Evolutionary conservation across 2,329 filamentous ascomycete species (phyloP).

Genomic region (Sporothrix inflata): DNA sequence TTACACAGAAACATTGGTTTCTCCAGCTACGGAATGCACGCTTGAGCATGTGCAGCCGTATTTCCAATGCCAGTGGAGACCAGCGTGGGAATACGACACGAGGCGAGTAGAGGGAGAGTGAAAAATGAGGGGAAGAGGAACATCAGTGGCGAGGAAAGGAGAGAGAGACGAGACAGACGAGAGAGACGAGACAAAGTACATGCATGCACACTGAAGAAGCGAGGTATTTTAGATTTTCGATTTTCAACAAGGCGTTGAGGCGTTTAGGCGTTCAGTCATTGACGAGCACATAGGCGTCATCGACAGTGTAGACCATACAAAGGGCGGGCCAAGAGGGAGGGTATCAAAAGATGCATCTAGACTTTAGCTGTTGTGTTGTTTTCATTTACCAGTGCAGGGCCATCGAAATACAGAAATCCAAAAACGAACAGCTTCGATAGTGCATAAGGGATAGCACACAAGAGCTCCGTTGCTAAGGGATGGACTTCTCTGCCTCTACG

Average conservation of each 20-base stretch:
- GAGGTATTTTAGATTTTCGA: no score
- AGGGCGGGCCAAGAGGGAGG: not conserved
- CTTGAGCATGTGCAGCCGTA: not conserved
- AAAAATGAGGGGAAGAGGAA: no score
- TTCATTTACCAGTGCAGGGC: not conserved
- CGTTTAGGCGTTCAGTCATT: not conserved
- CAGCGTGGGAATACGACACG: conserved; percentile 2
- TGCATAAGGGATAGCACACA: not conserved
- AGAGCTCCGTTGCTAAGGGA: not conserved
- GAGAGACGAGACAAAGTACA: no score
- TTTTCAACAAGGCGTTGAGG: no score
- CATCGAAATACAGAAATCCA: not conserved
- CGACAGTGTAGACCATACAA: not conserved
- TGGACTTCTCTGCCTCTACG: no score
- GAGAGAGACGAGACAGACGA: no score
- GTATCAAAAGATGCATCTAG: not conserved
- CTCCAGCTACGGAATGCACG: not conserved
- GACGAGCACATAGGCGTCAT: not conserved
- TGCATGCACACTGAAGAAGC: no score
- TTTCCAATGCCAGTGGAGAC: not conserved
- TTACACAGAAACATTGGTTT: not conserved
- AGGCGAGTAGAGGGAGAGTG: no score
- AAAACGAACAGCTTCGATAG: not conserved
- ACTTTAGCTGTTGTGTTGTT: not conserved
- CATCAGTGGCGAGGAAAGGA: no score